These are phyloP conservation scores for Hydnum rufescens DNA, from an alignment of 768 basidiomycete species.

Conservation along the genomic window DNA sequence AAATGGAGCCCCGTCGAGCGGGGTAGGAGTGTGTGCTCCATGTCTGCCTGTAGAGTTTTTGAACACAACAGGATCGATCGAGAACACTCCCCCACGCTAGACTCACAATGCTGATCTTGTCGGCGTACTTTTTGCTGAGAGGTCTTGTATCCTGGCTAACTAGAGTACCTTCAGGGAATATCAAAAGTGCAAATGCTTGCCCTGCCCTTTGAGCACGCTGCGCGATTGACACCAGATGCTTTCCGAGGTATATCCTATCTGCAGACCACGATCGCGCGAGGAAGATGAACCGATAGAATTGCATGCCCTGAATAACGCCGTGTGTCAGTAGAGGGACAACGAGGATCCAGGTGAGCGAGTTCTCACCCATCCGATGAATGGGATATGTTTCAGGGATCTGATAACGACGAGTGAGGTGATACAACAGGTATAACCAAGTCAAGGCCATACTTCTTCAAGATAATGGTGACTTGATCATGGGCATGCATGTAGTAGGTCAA, in stretches of 20 bases:
- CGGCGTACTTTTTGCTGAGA: constrained; percentile 68
- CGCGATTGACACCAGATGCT: constrained; percentile 16
- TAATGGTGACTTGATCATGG: constrained; percentile 64
- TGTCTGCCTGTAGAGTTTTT: constrained; percentile 37
- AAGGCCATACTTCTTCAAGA: constrained; percentile 41
- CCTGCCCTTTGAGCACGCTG: constrained; percentile 6
- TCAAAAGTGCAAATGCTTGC: constrained; percentile 51
- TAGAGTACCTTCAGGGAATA: constrained; percentile 94
- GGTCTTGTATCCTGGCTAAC: constrained; percentile 74
- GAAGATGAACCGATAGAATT: constrained; percentile 87
- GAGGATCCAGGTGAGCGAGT: constrained; percentile 1
- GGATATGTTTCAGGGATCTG: constrained; percentile 62
- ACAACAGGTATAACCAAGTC: not conserved
- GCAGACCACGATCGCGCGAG: constrained; percentile 80
- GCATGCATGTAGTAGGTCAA: constrained; percentile 51
- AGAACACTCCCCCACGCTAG: constrained; percentile 6
- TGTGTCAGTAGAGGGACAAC: not conserved
- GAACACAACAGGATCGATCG: too few species aligned
- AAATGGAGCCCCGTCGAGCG: constrained; percentile 83
- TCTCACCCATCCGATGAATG: constrained; percentile 73
- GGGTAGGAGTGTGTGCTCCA: constrained; percentile 66
- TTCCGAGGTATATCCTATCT: constrained; percentile 53
- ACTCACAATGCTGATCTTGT: constrained; percentile 75
- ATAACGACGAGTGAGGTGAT: not conserved
- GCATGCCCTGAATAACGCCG: constrained; percentile 47